Base-by-base conservation (phyloP, 306 rosid genomes). In the Malus fusca region DNA sequence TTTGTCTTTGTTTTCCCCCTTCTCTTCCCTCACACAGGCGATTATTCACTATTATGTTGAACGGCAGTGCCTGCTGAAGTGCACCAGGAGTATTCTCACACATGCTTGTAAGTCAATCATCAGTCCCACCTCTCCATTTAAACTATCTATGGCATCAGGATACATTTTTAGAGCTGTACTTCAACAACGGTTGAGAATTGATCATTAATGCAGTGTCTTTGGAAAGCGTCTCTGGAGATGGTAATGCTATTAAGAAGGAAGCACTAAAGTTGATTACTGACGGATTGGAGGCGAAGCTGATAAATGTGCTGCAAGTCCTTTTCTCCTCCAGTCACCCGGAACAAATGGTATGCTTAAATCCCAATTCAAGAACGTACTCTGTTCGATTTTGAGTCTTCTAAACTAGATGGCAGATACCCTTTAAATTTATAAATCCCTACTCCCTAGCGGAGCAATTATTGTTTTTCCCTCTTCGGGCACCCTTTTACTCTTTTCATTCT, bases 21-120 rank as follows among this genome's bases (percentile, higher is more conserved):
- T 66, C 76, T 77, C 56, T 75, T 76, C 78, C 62, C 75, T 75
- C 66, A 53, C 84, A 85, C 75, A 94, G 98, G 77, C 85, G 74
- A 69, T 86, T 28, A 85, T 94, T 81, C 87, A 92, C 72, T 94
- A 91, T 85, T 90, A 91, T 81, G 86, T 81, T 82, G 98, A 94
- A 84, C 86, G 98, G 5, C 98, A 94, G 74, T 94, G 96, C 91
- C 79, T 94, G 87, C 90, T 94, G 81, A 94, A 94, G 73, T 94
- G 98, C 84, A 85, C 90, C 73, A 87, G 96, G 80, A 85, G 87
- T 79, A 86, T 94, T 79, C 87, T 94, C 80, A 75, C 89, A 88
- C 92, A 88, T 70, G 89, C 96, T 76, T 75, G 98, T 94, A 88
- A 90, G 98, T 87, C 40, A 65, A 70, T 77, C 59, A 12, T 68